phyloP scores from a whole-genome alignment of 371 early-diverging fungal species.

The Umbelopsis sp. region DNA sequence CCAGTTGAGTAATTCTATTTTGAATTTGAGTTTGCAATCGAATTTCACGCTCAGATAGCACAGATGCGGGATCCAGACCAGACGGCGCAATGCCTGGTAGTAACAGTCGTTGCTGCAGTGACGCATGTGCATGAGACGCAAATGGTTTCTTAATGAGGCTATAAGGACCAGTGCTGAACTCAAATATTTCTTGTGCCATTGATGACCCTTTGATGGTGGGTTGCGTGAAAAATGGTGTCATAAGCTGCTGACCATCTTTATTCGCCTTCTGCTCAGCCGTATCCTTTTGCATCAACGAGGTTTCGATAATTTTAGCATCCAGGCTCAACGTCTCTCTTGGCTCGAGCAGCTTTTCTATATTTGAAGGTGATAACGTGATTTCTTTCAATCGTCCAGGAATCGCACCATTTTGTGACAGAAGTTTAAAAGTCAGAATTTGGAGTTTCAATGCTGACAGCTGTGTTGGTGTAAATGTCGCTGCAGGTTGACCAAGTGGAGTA shows the following conservation, averaged over 20 bases:
- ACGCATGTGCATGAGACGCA: constrained; percentile 55
- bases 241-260: constrained; percentile 1
- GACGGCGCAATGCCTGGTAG: constrained; percentile 72
- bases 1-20: constrained; percentile 22
- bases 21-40: constrained; percentile 29
- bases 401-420: constrained; percentile 67
- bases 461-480: constrained; percentile 43
- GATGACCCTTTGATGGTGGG: constrained; percentile 1
- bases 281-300: constrained; percentile 29
- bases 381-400: constrained; percentile 51
- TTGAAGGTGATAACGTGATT: constrained; percentile 1
- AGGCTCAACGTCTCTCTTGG: not conserved
- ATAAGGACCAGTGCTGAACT: constrained; percentile 45
- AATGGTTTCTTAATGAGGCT: constrained; percentile 50
- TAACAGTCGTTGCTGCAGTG: constrained; percentile 68
- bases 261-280: constrained; percentile 1
- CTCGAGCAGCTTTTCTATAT: constrained; percentile 11
- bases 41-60: constrained; percentile 36
- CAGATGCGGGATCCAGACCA: constrained; percentile 59
- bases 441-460: constrained; percentile 50
- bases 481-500: constrained; percentile 8
- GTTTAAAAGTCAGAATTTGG: constrained; percentile 76
- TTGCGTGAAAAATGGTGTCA: constrained; percentile 3
- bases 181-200: not conserved
- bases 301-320: constrained; percentile 25